Conservation (phyloP, 495 filamentous ascomycete species). For the Thozetella sp. region DNA sequence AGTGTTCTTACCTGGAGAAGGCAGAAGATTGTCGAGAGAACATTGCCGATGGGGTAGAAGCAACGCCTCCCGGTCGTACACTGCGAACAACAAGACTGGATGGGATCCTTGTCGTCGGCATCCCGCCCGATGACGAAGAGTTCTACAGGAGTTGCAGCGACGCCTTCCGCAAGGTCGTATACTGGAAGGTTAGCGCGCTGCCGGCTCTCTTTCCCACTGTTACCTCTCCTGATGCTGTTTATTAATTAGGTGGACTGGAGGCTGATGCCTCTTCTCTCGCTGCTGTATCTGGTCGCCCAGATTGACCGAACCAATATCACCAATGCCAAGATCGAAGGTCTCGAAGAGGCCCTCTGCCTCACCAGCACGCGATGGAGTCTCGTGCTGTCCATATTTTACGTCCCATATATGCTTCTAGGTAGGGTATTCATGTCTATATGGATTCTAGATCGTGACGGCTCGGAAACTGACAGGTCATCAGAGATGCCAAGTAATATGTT, state of each 20-base stretch:
- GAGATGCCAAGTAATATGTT: constrained; percentile 1
- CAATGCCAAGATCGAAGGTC: not conserved
- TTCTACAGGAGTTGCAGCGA: constrained; percentile 2
- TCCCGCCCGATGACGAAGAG: not conserved
- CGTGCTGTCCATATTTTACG: not conserved
- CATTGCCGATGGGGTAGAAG: too few species aligned
- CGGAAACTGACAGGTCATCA: not conserved
- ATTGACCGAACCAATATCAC: constrained; percentile 1
- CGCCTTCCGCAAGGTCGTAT: not conserved
- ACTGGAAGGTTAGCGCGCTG: not conserved
- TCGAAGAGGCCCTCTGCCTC: not conserved
- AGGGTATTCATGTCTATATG: not conserved
- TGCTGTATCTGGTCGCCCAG: not conserved
- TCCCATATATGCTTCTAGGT: not conserved
- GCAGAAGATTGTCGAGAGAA: not conserved
- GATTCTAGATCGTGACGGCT: too few species aligned
- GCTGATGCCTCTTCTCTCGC: not conserved
- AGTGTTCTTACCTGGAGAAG: not conserved
- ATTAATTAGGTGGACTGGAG: not conserved
- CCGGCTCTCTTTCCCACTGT: not conserved
- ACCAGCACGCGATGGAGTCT: constrained; percentile 1
- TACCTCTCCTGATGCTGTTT: not conserved
- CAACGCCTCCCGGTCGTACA: too few species aligned
- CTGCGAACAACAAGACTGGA: not conserved
- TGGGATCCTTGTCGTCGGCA: not conserved